Evolutionary conservation across 768 basidiomycete genomes (phyloP).

Genomic region (Leucogyrophana mollusca): DNA sequence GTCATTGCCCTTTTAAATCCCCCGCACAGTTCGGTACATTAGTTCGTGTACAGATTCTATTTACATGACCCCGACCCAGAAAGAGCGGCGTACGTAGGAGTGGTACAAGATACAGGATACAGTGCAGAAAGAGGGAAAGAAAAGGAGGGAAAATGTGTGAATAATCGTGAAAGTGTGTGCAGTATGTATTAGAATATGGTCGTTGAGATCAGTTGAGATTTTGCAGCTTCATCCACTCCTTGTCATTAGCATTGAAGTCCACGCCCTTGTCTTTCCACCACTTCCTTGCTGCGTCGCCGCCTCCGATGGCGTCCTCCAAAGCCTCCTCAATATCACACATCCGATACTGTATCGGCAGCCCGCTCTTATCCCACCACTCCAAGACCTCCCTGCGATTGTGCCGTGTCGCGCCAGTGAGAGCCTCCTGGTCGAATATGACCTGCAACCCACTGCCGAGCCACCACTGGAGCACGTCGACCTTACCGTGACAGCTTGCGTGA

Average conservation of each 20-base stretch:
- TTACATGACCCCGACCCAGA: too few species aligned
- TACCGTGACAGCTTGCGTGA: conserved; percentile 78
- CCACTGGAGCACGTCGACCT: conserved; percentile 79
- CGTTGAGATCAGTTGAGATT: conserved; percentile 58
- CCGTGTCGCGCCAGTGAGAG: conserved; percentile 74
- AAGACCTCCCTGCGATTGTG: conserved; percentile 80
- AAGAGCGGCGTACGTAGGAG: too few species aligned
- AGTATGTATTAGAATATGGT: too few species aligned
- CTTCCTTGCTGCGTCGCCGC: conserved; percentile 67
- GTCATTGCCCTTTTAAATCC: too few species aligned
- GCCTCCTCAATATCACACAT: conserved; percentile 94
- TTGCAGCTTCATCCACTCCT: conserved; percentile 86
- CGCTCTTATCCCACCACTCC: conserved; percentile 86
- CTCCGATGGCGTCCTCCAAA: conserved; percentile 81
- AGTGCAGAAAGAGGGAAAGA: too few species aligned
- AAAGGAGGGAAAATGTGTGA: too few species aligned
- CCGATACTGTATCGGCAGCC: conserved; percentile 78
- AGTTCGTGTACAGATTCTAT: too few species aligned
- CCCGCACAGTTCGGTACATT: too few species aligned
- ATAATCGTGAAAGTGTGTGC: too few species aligned
- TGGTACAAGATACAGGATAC: too few species aligned
- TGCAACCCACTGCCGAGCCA: conserved; percentile 79
- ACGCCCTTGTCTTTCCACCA: conserved; percentile 87
- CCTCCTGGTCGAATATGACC: conserved; percentile 78
- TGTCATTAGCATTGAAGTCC: conserved; percentile 80